Evolutionary conservation across 345 rosid genomes (phyloP).

Genomic region (Eucalyptus regnans): DNA sequence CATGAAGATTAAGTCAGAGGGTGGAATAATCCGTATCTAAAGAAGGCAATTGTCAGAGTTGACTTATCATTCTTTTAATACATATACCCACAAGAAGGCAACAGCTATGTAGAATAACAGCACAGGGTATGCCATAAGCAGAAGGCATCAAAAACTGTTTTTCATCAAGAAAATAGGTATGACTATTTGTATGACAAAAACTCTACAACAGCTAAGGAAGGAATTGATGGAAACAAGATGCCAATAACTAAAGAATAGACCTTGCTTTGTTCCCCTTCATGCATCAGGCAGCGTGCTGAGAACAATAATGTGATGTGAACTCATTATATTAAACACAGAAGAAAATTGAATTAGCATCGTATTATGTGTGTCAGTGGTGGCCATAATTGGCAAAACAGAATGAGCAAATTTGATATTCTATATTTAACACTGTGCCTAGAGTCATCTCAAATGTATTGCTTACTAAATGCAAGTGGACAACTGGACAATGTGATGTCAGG

Average conservation of each 20-base stretch:
- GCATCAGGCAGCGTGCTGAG: background rate
- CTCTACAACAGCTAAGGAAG: background rate
- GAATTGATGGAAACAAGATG: background rate
- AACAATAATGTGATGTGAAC: background rate
- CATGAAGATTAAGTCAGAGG: background rate
- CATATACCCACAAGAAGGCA: background rate
- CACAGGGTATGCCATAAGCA: background rate
- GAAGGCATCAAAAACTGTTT: background rate
- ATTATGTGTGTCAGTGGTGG: background rate
- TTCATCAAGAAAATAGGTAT: background rate
- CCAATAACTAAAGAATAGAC: background rate
- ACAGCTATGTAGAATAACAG: background rate
- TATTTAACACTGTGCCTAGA: background rate
- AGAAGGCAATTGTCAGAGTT: background rate
- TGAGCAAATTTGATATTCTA: background rate
- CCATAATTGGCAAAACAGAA: background rate
- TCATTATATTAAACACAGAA: background rate
- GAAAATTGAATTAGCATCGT: background rate
- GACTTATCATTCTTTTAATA: background rate
- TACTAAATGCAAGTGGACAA: background rate
- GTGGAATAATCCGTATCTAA: background rate
- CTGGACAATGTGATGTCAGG: background rate
- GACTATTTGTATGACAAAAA: background rate
- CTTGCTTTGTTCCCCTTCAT: background rate
- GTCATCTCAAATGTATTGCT: background rate